Evolutionary conservation across 331 rosid species (phyloP).

Genomic region (Rhamnella rubrinervis): DNA sequence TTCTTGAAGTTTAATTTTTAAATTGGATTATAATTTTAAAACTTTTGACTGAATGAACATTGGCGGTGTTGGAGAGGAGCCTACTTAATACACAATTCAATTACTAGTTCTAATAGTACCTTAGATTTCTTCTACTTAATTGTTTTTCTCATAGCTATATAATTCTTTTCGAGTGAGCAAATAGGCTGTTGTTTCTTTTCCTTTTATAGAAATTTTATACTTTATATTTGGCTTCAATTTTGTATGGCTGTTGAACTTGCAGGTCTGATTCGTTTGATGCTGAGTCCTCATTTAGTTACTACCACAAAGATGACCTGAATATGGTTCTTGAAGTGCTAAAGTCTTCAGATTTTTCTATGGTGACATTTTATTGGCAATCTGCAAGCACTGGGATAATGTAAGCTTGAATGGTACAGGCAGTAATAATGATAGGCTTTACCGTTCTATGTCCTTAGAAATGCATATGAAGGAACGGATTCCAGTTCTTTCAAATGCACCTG

Average conservation of each 20-base stretch:
- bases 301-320: conserved; percentile 71
- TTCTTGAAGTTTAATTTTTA: too few species aligned
- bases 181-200: not conserved
- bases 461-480: conserved; percentile 27
- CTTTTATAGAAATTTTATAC: not conserved
- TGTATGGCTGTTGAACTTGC: conserved; percentile 43
- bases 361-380: conserved; percentile 61
- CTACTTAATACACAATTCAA: too few species aligned
- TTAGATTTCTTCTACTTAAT: too few species aligned
- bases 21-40: too few species aligned
- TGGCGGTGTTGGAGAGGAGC: too few species aligned
- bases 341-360: conserved; percentile 51
- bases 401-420: conserved; percentile 33
- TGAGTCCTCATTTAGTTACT: conserved; percentile 60
- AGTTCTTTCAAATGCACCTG: conserved; percentile 25
- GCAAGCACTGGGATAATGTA: conserved; percentile 61
- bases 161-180: not conserved
- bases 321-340: conserved; percentile 66
- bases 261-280: conserved; percentile 73
- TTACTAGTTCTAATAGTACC: too few species aligned
- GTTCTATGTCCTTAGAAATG: conserved; percentile 28
- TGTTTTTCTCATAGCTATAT: too few species aligned
- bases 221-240: conserved; percentile 20
- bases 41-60: too few species aligned
- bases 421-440: conserved; percentile 31